Percentiles rank a stretch among this genome's conserved stretches.
phyloP scores from a whole-genome alignment of 2,329 filamentous ascomycete species.

The Aureobasidium sp. region DNA sequence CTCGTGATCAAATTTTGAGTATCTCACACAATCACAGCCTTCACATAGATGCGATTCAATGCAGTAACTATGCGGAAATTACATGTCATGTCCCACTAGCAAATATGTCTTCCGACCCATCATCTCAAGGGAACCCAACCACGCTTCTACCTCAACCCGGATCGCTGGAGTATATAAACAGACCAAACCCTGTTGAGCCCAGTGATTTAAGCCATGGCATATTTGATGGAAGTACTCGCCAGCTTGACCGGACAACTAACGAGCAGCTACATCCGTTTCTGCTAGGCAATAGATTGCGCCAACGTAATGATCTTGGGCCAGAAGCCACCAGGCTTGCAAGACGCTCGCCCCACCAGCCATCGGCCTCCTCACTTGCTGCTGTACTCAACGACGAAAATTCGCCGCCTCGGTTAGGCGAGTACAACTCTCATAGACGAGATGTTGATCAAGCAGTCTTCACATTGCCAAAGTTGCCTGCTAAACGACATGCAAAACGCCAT shows the following conservation, averaged over 20 bases:
- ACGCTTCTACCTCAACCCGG: slow-evolving; percentile 3
- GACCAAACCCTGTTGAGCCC: slow-evolving; percentile 32
- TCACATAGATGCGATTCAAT: background rate
- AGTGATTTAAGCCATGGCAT: slow-evolving; percentile 27
- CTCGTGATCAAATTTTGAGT: background rate
- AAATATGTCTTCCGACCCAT: background rate
- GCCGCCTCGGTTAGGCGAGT: slow-evolving; percentile 24
- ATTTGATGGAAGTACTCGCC: slow-evolving; percentile 24
- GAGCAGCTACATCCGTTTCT: slow-evolving; percentile 25
- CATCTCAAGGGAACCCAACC: background rate
- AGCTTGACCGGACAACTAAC: slow-evolving; percentile 23
- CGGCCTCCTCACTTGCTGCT: slow-evolving; percentile 30
- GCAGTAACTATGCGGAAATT: background rate
- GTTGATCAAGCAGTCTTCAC: slow-evolving; percentile 23
- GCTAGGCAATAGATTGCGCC: slow-evolving; percentile 17
- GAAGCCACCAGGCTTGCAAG: slow-evolving; percentile 2
- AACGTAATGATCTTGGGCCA: slow-evolving; percentile 6
- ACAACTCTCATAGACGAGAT: slow-evolving; percentile 21
- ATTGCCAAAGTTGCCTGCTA: slow-evolving; percentile 34
- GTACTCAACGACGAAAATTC: slow-evolving; percentile 31
- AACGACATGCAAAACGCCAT: slow-evolving; percentile 25
- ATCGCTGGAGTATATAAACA: slow-evolving; percentile 26
- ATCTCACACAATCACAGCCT: background rate
- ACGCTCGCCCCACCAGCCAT: slow-evolving; percentile 18
- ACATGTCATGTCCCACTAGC: background rate